Evolutionary conservation across 148 eudicot genomes (phyloP).

Genomic region (Silene uniflora): DNA sequence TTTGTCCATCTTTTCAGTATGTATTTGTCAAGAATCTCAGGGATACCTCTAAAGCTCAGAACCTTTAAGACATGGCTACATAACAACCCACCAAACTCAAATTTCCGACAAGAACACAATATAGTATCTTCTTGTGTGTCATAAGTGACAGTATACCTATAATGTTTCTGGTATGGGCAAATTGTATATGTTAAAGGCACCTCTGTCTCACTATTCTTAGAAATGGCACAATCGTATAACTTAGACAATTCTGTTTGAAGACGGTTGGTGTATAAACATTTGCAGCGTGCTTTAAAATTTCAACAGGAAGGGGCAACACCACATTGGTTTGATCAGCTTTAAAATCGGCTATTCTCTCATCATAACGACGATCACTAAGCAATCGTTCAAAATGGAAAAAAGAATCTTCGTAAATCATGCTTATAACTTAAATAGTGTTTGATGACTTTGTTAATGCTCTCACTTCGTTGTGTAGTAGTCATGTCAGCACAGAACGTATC

Average conservation of each 20-base stretch:
- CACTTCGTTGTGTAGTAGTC: constrained; percentile 13
- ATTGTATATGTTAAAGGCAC: neutral
- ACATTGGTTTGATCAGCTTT: neutral
- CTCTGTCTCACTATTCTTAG: constrained; percentile 12
- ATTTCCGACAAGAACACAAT: constrained; percentile 15
- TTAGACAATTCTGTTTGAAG: neutral
- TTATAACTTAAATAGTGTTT: constrained; percentile 5
- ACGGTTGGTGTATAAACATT: neutral
- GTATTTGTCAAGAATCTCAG: neutral
- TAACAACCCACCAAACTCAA: constrained; percentile 15
- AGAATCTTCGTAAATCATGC: neutral
- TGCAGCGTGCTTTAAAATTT: constrained; percentile 9
- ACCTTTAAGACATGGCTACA: constrained; percentile 15
- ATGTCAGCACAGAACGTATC: constrained; percentile 24
- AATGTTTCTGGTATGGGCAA: neutral
- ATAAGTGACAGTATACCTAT: neutral
- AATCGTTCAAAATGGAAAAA: neutral
- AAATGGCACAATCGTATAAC: constrained; percentile 6
- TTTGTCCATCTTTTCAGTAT: constrained; percentile 4
- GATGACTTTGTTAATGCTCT: too few species aligned
- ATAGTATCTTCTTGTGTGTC: neutral
- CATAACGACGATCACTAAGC: neutral
- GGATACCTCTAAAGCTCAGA: neutral
- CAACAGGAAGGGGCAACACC: neutral
- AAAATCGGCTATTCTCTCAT: neutral